Base-by-base conservation (phyloP, 2,329 filamentous ascomycete genomes). In the Penicillium hesseltinei region DNA sequence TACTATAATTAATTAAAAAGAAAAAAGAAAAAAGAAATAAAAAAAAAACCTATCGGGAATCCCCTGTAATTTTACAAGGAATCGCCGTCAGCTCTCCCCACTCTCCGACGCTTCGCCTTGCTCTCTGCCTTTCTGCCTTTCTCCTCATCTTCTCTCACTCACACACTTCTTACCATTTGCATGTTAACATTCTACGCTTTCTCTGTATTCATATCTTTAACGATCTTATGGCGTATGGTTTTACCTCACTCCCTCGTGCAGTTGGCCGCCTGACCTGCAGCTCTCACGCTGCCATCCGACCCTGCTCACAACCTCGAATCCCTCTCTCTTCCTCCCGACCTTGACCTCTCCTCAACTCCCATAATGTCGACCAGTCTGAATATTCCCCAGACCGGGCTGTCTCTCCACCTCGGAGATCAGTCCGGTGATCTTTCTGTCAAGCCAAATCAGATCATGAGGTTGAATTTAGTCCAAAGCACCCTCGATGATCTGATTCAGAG, bases 401-500 rank as follows among this genome's bases (percentile, higher is more conserved):
- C 71, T 70, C 76, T 79, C 56, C 65, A 63, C n/a, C 27, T 54
- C 54, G 71, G 70, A 66, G 66, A 69, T 45, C 66, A 69, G 61
- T 65, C 68, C 56, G 68, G 69, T 36, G 70, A 71, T 55, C 51
- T 65, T 44, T 57, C 70, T 33, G 60, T 62, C 52, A 75, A 74
- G 66, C 68, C 72, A 17, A 62, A 69, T 36, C 78, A 80, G 66
- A 73, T 79, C 54, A 77, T 81, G 72, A 78, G 77, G 59, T 63
- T 81, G 61, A 76, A 78, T 58, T 67, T 81, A 55, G 69, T 74
- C 27, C 75, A 78, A 66, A 73, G 61, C 53, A 76, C 77, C 42
- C 71, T 80, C 48, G 73, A 79, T 57, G 78, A 81, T 48, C 70
- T 81, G 31, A 73, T 81, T 33, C 72, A 76, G 54, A 72, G 67